A percentile compares a stretch with the other conserved stretches of the same genome.
phyloP scores from a whole-genome alignment of 2,329 filamentous ascomycete genomes.

The Sclerotinia minor region DNA sequence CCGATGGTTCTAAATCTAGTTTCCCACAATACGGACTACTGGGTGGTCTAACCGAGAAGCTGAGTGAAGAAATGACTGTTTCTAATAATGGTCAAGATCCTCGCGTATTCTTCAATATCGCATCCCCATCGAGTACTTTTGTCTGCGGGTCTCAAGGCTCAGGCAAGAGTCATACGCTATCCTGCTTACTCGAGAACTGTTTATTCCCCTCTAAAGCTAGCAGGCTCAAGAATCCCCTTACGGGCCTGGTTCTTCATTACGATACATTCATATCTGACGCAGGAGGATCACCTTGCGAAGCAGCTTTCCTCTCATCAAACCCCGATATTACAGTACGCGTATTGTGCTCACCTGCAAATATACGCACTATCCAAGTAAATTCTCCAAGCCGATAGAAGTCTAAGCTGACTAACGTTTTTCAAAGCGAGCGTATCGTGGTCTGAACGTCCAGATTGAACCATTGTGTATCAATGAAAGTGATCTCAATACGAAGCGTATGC shows the following conservation, averaged over 20 bases:
- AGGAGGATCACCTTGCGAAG: slow-evolving; percentile 49
- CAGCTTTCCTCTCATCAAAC: slow-evolving; percentile 53
- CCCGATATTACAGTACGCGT: slow-evolving; percentile 50
- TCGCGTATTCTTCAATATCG: neutral
- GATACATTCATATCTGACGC: slow-evolving; percentile 48
- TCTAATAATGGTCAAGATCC: neutral
- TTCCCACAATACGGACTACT: slow-evolving; percentile 35
- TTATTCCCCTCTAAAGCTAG: slow-evolving; percentile 46
- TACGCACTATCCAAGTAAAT: slow-evolving; percentile 43
- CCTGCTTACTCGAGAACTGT: slow-evolving; percentile 55
- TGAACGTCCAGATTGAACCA: slow-evolving; percentile 46
- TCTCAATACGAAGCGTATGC: slow-evolving; percentile 53
- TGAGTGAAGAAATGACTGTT: neutral
- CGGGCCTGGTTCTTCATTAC: slow-evolving; percentile 58
- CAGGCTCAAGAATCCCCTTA: slow-evolving; percentile 48
- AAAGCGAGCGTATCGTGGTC: neutral
- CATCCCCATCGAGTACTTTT: neutral
- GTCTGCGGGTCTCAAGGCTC: neutral
- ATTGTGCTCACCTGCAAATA: slow-evolving; percentile 53
- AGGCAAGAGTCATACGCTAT: slow-evolving; percentile 50
- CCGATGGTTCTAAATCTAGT: neutral
- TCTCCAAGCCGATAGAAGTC: neutral
- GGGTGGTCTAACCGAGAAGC: neutral
- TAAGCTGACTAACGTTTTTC: neutral
- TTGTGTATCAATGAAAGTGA: slow-evolving; percentile 50